Evolutionary conservation across 306 rosid species (phyloP), one percentile per base, ranked within the genome.

Genomic region (Aeschynomene evenia): DNA sequence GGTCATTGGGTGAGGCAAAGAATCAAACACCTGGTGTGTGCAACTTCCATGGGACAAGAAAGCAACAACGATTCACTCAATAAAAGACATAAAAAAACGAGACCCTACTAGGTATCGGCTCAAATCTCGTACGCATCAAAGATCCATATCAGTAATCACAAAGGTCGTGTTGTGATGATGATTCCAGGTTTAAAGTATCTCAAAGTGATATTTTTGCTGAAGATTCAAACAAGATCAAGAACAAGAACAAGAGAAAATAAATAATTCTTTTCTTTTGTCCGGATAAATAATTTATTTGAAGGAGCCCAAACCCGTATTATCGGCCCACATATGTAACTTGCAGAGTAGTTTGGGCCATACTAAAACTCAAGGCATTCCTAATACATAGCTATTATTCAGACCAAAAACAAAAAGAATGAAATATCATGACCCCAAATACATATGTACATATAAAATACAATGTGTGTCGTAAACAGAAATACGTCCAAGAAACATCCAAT

Each of bases 1-100:
- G 37, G 37, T 33, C 13, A 9, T 22, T 67, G 26, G 68, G 31
- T 75, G 73, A 36, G 5, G 15, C 88, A 80, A 60, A 36, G 34
- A 8, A 68, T 75, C 88, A 73, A 84, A 81, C 85, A 74, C 6
- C 48, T 76, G 68, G 75, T 68, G 72, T n/a, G 80, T 77, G 19
- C 0, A 0, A 5, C 20, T 26, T 42, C 18, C 4, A 58, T 23
- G 8, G 36, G 2, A 58, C 23, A 8, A 9, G 50, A 43, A 18
- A n/a, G 4, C 19, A n/a, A 2, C 43, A 37, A 37, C 43, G 43
- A 2, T 28, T 28, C 31, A 28, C n/a, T 19, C 31, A 28, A 9
- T 19, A 40, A 31, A 6, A 22, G 15, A 46, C 36, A 15, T n/a
- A 16, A 31, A 14, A 28, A 15, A n/a, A n/a, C 19, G 2, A 11